Evolutionary conservation across 441 rosid genomes (phyloP), one percentile per base, ranked within the genome.

Genomic region (Populus tomentosa): DNA sequence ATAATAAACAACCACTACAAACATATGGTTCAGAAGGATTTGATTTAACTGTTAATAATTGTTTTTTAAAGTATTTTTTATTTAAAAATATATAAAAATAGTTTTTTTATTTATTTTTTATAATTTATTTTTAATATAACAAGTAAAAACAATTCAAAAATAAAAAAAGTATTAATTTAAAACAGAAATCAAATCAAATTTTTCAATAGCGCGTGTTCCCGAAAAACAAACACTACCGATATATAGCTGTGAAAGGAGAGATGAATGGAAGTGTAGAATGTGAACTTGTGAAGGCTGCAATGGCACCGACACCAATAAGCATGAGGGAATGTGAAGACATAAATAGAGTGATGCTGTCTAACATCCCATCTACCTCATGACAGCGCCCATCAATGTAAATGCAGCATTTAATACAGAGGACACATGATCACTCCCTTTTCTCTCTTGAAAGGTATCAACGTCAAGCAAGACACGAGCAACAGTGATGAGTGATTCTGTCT

Each of bases 311-410:
- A 11, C 70, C 62, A 10, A 69, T 69, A 56, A 35, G 26, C 73
- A 46, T 46, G 56, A 46, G 56, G 6, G 20, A 46, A 46, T 69
- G 66, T 18, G 32, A 7, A n/a, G 26, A 10, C 66, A 16, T 11
- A 30, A 14, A 59, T 68, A 13, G 36, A 20, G 28, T 26, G 28
- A 26, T 26, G 28, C 28, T 26, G 26, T 24, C 14, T 35, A 63
- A 24, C 70, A 70, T 4, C 72, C 67, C 82, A 85, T 78, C 88
- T 66, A 83, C 80, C 80, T 70, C 67, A 85, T 85, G 89, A 80
- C 87, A 77, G 50, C 26, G 72, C 68, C 80, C 21, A 65, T 68
- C 73, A 20, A 38, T 67, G 69, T 87, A 80, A 87, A 85, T 87
- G 87, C 85, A 67, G 80, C 82, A 66, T 78, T 81, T 46, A 81